A percentile compares a stretch with the other conserved stretches of the same genome.
Conservation (phyloP, 202 grass and related monocot genomes). For the Panicum virgatum region DNA sequence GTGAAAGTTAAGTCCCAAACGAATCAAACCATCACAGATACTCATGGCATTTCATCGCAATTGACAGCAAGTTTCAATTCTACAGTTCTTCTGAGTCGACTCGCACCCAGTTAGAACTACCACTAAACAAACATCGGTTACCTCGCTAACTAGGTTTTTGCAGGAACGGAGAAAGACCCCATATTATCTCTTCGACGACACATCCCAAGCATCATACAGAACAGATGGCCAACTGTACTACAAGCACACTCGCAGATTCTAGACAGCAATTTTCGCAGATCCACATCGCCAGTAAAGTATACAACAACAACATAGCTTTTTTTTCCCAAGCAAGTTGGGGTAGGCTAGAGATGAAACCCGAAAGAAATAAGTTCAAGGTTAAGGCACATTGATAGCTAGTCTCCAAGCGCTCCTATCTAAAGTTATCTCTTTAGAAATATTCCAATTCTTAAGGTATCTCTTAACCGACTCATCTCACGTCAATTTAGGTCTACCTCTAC, state of each 20-base stretch:
- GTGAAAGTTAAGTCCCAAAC: not conserved
- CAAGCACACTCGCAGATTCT: not conserved
- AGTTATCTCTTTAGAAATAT: too few species aligned
- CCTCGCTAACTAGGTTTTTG: not conserved
- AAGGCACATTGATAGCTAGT: too few species aligned
- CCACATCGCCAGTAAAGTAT: not conserved
- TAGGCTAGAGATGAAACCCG: too few species aligned
- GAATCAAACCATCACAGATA: not conserved
- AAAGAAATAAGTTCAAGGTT: too few species aligned
- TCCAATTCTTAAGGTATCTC: too few species aligned
- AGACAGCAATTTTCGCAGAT: not conserved
- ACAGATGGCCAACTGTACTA: not conserved
- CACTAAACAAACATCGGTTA: not conserved
- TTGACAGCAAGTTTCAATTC: not conserved
- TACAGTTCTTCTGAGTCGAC: not conserved
- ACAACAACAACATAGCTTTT: too few species aligned
- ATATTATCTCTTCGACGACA: not conserved
- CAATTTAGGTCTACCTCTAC: too few species aligned
- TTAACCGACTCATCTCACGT: too few species aligned
- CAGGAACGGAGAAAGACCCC: not conserved
- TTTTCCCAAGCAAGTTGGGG: too few species aligned
- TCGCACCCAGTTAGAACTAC: not conserved
- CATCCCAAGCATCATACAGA: not conserved
- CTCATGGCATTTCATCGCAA: not conserved
- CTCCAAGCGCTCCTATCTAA: too few species aligned